These are phyloP conservation scores for Omphalotus olearius DNA, from an alignment of 1,284 basidiomycete species.

Conservation along the genomic window DNA sequence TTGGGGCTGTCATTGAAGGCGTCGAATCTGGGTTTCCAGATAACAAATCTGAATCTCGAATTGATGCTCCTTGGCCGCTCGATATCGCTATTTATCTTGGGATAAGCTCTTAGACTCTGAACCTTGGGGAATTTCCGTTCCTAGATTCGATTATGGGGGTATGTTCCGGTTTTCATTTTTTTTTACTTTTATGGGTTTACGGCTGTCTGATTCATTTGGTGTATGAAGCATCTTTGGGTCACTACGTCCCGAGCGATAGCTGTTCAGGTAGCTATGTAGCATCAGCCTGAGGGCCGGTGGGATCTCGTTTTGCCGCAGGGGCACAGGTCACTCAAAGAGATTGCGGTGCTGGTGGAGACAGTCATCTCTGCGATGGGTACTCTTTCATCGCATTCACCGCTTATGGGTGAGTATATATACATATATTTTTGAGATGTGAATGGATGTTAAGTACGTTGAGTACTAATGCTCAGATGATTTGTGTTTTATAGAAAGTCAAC, in stretches of 20 bases:
- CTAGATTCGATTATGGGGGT: constrained; percentile 23
- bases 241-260: constrained; percentile 18
- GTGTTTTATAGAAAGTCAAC: no score
- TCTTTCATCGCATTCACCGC: constrained; percentile 7
- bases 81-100: background rate
- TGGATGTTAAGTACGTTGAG: no score
- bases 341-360: constrained; percentile 6
- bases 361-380: constrained; percentile 12
- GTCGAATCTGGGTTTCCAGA: background rate
- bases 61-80: constrained; percentile 10
- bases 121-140: constrained; percentile 14
- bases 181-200: no score
- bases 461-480: no score
- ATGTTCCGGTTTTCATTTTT: constrained; percentile 1
- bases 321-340: constrained; percentile 2
- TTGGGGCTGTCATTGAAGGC: constrained; percentile 4
- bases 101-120: background rate
- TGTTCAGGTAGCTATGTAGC: constrained; percentile 11
- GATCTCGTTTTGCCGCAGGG: background rate
- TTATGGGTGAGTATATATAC: constrained; percentile 13
- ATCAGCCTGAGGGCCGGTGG: no score
- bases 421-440: no score
- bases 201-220: background rate
- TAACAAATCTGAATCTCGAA: background rate
- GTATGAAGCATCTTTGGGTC: constrained; percentile 16